Percentiles rank a stretch among this genome's conserved stretches.
phyloP scores from a whole-genome alignment of 345 rosid genomes.

The Hevea brasiliensis region DNA sequence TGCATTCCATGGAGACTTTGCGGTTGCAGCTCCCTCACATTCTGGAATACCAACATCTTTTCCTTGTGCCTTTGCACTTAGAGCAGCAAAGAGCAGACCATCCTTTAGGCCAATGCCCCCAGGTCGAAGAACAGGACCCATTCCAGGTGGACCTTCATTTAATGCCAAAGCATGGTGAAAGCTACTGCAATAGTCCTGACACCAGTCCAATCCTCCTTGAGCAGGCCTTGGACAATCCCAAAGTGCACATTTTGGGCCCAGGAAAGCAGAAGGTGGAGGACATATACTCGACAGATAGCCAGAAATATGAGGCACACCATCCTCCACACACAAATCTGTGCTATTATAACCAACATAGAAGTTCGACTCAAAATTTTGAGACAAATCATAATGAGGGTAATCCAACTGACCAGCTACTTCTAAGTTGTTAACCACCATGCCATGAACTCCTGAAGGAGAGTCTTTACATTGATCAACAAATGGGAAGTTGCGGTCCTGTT shows the following conservation, averaged over 20 bases:
- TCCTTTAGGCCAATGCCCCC: slow-evolving; percentile 93
- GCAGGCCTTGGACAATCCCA: slow-evolving; percentile 99
- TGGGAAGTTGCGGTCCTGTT: slow-evolving; percentile 52
- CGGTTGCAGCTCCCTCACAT: slow-evolving; percentile 99
- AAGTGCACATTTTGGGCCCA: slow-evolving; percentile 97
- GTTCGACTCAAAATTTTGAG: slow-evolving; percentile 61
- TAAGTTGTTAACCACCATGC: slow-evolving; percentile 33
- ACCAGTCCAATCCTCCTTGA: slow-evolving; percentile 77
- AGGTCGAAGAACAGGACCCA: slow-evolving; percentile 83
- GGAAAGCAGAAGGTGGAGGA: slow-evolving; percentile 89
- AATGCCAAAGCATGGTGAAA: slow-evolving; percentile 83
- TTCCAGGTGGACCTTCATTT: slow-evolving; percentile 93
- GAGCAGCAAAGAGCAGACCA: slow-evolving; percentile 84
- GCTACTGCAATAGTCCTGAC: slow-evolving; percentile 86
- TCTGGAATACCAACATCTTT: slow-evolving; percentile 94
- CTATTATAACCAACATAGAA: slow-evolving; percentile 49
- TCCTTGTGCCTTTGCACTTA: slow-evolving; percentile 75
- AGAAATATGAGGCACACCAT: slow-evolving; percentile 51
- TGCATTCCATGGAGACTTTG: slow-evolving; percentile 99
- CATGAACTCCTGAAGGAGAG: slow-evolving; percentile 38
- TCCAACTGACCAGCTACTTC: slow-evolving; percentile 54
- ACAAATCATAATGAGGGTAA: slow-evolving; percentile 65
- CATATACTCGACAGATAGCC: slow-evolving; percentile 61
- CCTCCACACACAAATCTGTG: slow-evolving; percentile 51
- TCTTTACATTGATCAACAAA: slow-evolving; percentile 58